Conservation (phyloP, 129 eudicot genomes). For the Pseudognaphalium luteoalbum region DNA sequence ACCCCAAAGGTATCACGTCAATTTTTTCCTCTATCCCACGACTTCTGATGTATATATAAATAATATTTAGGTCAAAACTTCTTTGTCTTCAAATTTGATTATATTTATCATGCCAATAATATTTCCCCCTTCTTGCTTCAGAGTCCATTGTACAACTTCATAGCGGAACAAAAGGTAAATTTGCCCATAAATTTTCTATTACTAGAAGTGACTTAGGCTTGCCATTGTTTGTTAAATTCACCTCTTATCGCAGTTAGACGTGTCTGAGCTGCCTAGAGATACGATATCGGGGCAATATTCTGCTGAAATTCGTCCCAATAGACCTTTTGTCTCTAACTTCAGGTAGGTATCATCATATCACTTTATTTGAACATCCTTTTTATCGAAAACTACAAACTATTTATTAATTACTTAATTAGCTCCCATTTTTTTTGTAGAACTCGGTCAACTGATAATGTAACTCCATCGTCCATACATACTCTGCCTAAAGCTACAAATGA, state of each 20-base stretch:
- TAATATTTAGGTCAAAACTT: slow-evolving; percentile 12
- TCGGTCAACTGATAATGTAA: slow-evolving; percentile 27
- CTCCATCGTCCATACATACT: slow-evolving; percentile 28
- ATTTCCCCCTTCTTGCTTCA: slow-evolving; percentile 36
- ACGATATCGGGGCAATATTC: slow-evolving; percentile 85
- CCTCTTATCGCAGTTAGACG: slow-evolving; percentile 56
- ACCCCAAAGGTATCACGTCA: slow-evolving; percentile 69
- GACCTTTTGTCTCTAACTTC: slow-evolving; percentile 38
- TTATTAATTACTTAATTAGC: neutral
- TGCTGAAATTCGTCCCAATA: slow-evolving; percentile 55
- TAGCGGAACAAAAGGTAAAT: slow-evolving; percentile 67
- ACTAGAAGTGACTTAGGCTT: neutral
- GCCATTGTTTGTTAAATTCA: slow-evolving; percentile 16
- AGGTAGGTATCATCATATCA: slow-evolving; percentile 39
- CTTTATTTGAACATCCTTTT: neutral
- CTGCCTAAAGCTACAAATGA: neutral
- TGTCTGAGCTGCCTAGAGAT: slow-evolving; percentile 75
- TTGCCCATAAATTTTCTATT: too few relatives aligned
- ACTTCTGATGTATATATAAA: neutral
- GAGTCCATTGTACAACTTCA: slow-evolving; percentile 88
- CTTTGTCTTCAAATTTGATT: slow-evolving; percentile 11
- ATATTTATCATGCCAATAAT: slow-evolving; percentile 13
- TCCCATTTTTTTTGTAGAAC: slow-evolving; percentile 34
- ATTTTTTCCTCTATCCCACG: neutral
- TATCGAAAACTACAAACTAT: neutral